phyloP scores from a whole-genome alignment of 129 eudicot species.

The Pulicaria dysenterica region DNA sequence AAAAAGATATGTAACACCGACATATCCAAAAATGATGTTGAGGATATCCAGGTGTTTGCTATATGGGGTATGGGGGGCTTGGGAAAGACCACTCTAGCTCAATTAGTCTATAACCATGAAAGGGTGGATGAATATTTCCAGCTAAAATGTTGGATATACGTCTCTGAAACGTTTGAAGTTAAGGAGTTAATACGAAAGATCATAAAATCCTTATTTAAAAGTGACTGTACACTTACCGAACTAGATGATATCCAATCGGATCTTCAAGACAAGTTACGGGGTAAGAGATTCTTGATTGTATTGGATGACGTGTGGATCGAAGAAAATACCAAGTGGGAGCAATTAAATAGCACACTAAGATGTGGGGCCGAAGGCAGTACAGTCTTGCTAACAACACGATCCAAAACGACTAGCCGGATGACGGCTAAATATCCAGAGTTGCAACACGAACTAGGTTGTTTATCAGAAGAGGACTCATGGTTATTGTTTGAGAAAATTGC shows the following conservation, averaged over 20 bases:
- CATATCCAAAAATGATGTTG: background rate
- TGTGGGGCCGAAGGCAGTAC: no score
- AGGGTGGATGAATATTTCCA: background rate
- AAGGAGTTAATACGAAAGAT: background rate
- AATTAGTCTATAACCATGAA: constrained; percentile 21
- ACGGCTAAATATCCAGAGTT: no score
- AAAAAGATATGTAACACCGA: background rate
- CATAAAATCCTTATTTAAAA: background rate
- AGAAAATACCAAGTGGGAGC: no score
- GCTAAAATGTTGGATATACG: background rate
- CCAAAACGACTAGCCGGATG: no score
- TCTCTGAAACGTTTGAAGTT: background rate
- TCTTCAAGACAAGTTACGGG: constrained; percentile 15
- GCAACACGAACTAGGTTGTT: no score
- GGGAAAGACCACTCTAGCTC: constrained; percentile 19
- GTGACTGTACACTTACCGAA: background rate
- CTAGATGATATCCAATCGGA: background rate
- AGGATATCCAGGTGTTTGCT: background rate
- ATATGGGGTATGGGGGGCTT: constrained; percentile 15
- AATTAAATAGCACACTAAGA: no score
- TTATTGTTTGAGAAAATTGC: no score
- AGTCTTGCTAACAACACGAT: no score
- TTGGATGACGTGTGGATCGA: no score
- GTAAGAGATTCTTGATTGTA: no score
- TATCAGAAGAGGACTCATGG: no score